These are phyloP conservation scores for Aspergillus olivimuriae DNA, from an alignment of 495 filamentous ascomycete species.

Conservation along the genomic window DNA sequence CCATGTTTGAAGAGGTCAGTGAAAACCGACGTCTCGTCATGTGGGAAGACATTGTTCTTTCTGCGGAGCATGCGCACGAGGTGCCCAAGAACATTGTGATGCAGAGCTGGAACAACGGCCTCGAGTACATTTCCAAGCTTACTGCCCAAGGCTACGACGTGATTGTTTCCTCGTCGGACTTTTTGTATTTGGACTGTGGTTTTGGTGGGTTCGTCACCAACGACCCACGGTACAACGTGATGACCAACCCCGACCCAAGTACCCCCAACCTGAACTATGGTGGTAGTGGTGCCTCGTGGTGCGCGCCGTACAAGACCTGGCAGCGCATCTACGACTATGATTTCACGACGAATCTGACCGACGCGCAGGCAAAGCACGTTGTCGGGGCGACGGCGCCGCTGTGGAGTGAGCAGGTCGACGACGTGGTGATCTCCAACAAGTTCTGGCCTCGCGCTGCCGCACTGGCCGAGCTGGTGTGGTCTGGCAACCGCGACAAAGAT, in stretches of 20 bases:
- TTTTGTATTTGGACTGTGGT: slow-evolving; percentile 53
- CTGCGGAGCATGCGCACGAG: slow-evolving; percentile 32
- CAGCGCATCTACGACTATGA: slow-evolving; percentile 57
- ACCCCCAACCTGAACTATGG: slow-evolving; percentile 48
- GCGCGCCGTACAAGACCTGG: slow-evolving; percentile 55
- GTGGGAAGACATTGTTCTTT: slow-evolving; percentile 50
- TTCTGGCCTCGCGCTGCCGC: slow-evolving; percentile 54
- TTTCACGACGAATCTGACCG: slow-evolving; percentile 45
- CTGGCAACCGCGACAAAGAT: slow-evolving; percentile 41
- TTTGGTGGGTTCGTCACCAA: slow-evolving; percentile 48
- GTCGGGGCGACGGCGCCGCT: slow-evolving; percentile 46
- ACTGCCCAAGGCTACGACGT: slow-evolving; percentile 46
- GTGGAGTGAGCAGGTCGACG: slow-evolving; percentile 52
- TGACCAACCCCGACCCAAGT: slow-evolving; percentile 36
- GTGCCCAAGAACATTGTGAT: slow-evolving; percentile 48
- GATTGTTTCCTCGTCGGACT: slow-evolving; percentile 48
- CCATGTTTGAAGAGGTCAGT: slow-evolving; percentile 40
- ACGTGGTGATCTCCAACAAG: slow-evolving; percentile 38
- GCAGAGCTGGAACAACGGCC: slow-evolving; percentile 51
- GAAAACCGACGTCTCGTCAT: slow-evolving; percentile 43
- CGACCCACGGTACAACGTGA: slow-evolving; percentile 47
- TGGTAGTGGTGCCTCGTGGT: slow-evolving; percentile 50
- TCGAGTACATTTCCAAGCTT: slow-evolving; percentile 45
- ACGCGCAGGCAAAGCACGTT: slow-evolving; percentile 36
- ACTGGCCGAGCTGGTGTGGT: slow-evolving; percentile 48